These are phyloP conservation scores for Botryotinia calthae DNA, from an alignment of 2,329 filamentous ascomycete genomes.

Conservation along the genomic window DNA sequence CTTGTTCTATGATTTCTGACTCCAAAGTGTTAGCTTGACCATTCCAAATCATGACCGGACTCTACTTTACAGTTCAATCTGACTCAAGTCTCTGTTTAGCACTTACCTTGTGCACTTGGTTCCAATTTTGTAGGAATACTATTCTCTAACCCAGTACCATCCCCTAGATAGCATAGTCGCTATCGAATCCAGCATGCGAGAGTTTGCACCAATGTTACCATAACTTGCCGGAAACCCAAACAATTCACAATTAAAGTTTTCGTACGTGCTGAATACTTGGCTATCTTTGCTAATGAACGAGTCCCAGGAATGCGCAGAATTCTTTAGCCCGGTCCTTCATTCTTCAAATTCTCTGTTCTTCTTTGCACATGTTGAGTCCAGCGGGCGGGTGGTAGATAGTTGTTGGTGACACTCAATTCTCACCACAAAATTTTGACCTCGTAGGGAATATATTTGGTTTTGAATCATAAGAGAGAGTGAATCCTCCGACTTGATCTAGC, in stretches of 20 bases:
- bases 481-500: not conserved
- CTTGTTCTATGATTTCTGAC: not conserved
- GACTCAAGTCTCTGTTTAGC: not conserved
- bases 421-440: not conserved
- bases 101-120: not conserved
- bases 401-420: not conserved
- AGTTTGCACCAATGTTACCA: not conserved
- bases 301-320: not conserved
- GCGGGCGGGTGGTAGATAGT: not conserved
- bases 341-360: not conserved
- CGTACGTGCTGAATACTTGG: rapidly evolving
- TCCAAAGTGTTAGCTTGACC: not conserved
- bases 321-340: not conserved
- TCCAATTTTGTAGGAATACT: not conserved
- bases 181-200: not conserved
- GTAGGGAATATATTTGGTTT: no score
- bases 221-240: not conserved
- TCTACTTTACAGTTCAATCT: not conserved
- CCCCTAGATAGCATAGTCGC: not conserved
- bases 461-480: not conserved
- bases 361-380: not conserved
- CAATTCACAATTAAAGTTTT: rapidly evolving
- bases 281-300: rapidly evolving
- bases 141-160: not conserved
- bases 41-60: not conserved